Conservation (phyloP, 2,329 filamentous ascomycete genomes). For the Tolypocladium inflatum region DNA sequence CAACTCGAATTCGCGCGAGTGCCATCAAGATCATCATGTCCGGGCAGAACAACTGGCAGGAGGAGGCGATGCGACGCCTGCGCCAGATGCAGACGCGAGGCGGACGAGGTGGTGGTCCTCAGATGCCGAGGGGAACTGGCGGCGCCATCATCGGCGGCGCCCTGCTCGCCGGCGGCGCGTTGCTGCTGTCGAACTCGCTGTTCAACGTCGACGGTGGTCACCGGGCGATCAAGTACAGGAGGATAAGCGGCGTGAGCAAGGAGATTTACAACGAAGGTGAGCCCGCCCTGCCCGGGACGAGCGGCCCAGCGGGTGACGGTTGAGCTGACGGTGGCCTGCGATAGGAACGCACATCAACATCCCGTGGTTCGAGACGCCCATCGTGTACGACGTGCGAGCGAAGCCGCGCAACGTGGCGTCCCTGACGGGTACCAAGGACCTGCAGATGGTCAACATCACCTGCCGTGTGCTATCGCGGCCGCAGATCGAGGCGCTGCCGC, state of each 20-base stretch:
- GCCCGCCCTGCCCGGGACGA: conserved; percentile 5
- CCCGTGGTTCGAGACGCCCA: conserved; percentile 94
- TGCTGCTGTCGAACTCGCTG: conserved; percentile 49
- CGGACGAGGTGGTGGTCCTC: conserved; percentile 31
- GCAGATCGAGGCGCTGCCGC: conserved; percentile 76
- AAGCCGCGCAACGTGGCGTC: conserved; percentile 96
- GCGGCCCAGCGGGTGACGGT: background rate
- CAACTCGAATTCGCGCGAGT: background rate
- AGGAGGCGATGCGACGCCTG: conserved; percentile 42
- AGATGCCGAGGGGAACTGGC: conserved; percentile 29
- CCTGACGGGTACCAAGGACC: conserved; percentile 94
- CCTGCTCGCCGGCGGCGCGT: conserved; percentile 37
- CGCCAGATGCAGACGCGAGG: conserved; percentile 37
- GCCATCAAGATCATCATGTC: conserved; percentile 16
- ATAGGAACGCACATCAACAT: conserved; percentile 88
- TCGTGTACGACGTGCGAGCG: conserved; percentile 95
- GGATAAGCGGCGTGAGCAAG: conserved; percentile 84
- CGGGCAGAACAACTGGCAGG: conserved; percentile 30
- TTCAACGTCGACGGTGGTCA: conserved; percentile 96
- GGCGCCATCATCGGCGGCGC: conserved; percentile 30
- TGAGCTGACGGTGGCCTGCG: conserved; percentile 4
- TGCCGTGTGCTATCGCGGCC: conserved; percentile 96
- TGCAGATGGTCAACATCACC: conserved; percentile 99
- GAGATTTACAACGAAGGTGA: conserved; percentile 93
- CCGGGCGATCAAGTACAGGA: conserved; percentile 96